These are phyloP conservation scores for Orbilia quercus DNA, from an alignment of 2,329 filamentous ascomycete genomes.

Conservation along the genomic window DNA sequence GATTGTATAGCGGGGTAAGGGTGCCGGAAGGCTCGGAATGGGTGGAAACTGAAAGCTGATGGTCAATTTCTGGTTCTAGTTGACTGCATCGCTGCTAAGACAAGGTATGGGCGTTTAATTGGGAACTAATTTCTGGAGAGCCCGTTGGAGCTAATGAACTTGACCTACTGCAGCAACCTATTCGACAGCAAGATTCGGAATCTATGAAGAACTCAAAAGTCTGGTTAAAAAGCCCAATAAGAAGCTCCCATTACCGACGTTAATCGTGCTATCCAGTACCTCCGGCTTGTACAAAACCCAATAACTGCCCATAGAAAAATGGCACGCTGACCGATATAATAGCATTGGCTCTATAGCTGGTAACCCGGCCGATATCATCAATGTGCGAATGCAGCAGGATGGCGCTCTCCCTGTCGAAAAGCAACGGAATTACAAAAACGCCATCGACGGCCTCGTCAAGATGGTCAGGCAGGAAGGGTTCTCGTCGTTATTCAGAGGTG, in stretches of 20 bases:
- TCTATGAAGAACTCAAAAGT: slow-evolving; percentile 92
- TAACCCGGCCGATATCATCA: slow-evolving; percentile 94
- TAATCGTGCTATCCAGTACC: slow-evolving; percentile 82
- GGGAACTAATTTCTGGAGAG: too few species aligned
- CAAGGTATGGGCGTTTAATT: slow-evolving; percentile 68
- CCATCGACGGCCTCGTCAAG: slow-evolving; percentile 79
- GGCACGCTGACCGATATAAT: background rate
- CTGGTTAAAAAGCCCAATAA: slow-evolving; percentile 68
- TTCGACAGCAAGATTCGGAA: slow-evolving; percentile 93
- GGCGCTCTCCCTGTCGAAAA: slow-evolving; percentile 64
- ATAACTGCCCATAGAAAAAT: background rate
- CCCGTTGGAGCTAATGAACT: slow-evolving; percentile 29
- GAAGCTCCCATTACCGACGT: slow-evolving; percentile 76
- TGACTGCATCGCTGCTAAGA: slow-evolving; percentile 90
- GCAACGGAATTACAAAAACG: slow-evolving; percentile 88
- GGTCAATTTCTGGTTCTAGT: slow-evolving; percentile 63
- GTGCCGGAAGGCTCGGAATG: slow-evolving; percentile 25
- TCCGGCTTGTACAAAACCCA: slow-evolving; percentile 73
- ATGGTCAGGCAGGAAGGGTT: slow-evolving; percentile 79
- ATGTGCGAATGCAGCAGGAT: slow-evolving; percentile 98
- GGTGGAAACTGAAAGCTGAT: background rate
- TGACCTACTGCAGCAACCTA: slow-evolving; percentile 73
- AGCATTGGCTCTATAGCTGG: slow-evolving; percentile 83
- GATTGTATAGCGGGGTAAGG: slow-evolving; percentile 83
- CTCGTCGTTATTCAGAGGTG: slow-evolving; percentile 81